A percentile compares a stretch with the other conserved stretches of the same genome.
phyloP scores from a whole-genome alignment of 2,329 filamentous ascomycete genomes.

The Phyllosticta capitalensis region DNA sequence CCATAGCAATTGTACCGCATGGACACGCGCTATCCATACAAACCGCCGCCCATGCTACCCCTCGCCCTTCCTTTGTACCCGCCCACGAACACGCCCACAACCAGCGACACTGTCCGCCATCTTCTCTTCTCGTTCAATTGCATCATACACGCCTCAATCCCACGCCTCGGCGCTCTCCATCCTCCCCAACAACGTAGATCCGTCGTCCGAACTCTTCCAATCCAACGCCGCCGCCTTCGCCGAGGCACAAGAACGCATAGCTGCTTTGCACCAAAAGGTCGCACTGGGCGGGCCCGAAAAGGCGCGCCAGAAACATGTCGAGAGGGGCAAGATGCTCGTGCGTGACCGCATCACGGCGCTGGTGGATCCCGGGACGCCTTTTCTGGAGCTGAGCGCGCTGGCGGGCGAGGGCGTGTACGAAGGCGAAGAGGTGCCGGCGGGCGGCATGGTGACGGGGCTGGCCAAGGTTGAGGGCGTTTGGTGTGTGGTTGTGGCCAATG shows the following conservation, averaged over 20 bases:
- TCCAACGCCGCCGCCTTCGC: conserved; percentile 74
- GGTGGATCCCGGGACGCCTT: conserved; percentile 80
- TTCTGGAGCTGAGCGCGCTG: conserved; percentile 87
- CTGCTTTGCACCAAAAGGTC: conserved; percentile 59
- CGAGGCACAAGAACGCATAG: conserved; percentile 59
- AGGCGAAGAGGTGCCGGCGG: conserved; percentile 78
- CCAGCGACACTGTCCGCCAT: background rate
- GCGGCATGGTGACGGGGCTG: conserved; percentile 85
- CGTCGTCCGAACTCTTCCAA: conserved; percentile 65
- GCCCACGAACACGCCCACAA: background rate
- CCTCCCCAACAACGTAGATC: conserved; percentile 66
- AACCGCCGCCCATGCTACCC: background rate
- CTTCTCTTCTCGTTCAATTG: conserved; percentile 39
- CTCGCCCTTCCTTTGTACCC: background rate
- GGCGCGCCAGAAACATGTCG: conserved; percentile 77
- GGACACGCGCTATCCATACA: background rate
- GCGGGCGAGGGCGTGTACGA: conserved; percentile 80
- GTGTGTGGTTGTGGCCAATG: conserved; percentile 90
- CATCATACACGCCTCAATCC: conserved; percentile 70
- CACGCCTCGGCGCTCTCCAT: conserved; percentile 78
- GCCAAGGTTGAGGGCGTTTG: conserved; percentile 83
- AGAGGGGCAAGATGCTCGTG: conserved; percentile 87
- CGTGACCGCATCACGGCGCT: conserved; percentile 80
- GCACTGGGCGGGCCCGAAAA: conserved; percentile 71
- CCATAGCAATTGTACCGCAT: background rate